Evolutionary conservation across 768 basidiomycete genomes (phyloP), one percentile per base, ranked within the genome.

Genomic region (Mycena galericulata): DNA sequence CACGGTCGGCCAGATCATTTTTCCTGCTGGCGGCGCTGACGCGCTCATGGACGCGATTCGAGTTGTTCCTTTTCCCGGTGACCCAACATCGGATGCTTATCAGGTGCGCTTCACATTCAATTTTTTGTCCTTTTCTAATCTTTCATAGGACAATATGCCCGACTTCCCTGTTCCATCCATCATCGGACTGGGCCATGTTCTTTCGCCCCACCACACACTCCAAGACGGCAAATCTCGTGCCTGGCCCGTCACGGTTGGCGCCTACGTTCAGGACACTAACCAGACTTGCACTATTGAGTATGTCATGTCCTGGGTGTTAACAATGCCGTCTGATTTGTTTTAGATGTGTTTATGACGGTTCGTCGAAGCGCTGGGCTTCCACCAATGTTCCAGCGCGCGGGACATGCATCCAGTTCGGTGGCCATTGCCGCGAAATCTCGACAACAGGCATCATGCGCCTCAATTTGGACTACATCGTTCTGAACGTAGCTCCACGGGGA

Each of bases 401-500:
- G 15, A 9, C 11, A 5, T 41, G 40, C 20, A 41, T 41, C 20
- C 5, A 41, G 40, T 41, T 41, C 40, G 40, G 40, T 20, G 40
- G 40, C 40, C 9, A 10, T 20, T 41, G 40, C 17, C 40, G 40
- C 20, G 17, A 41, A 36, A 36, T 36, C 14, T 36, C 34, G 34
- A 7, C 34, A 36, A 36, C 34, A 36, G 40, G 40, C 20, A 41
- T 41, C 17, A 9, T 41, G 15, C 40, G 40, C 4, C 15, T 41
- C 40, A 41, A 17, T 14, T 20, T 41, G 11, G 40, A 41, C 17
- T 41, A 41, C 17, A 41, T 41, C 18, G 40, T 41, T 20, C 40
- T 41, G 10, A 41, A 41, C 17, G 40, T 41, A 41, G 40, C 40
- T 41, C 40, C 40, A 20, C 40, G 20, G 9, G 18, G 40, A 78